These are phyloP conservation scores for Phytophthora nicotianae DNA, from an alignment of 352 stramenopile species.

Conservation along the genomic window DNA sequence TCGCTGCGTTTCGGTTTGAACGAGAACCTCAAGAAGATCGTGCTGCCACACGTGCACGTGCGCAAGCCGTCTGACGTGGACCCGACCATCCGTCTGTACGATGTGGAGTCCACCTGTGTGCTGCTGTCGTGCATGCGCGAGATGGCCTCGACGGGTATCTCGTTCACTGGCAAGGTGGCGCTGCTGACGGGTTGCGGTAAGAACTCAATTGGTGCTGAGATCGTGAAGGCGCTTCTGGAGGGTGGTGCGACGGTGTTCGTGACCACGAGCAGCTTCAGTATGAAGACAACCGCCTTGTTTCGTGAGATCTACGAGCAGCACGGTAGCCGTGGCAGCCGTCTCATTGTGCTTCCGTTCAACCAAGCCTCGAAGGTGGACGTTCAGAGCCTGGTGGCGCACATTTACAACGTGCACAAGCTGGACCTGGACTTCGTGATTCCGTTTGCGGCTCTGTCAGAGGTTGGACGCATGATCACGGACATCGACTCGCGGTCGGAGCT, in stretches of 20 bases:
- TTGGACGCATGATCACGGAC: constrained; percentile 77
- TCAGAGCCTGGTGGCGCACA: constrained; percentile 69
- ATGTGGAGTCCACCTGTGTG: constrained; percentile 83
- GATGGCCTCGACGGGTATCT: constrained; percentile 83
- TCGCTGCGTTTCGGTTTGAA: constrained; percentile 57
- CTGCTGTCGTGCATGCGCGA: constrained; percentile 85
- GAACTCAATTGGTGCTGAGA: constrained; percentile 86
- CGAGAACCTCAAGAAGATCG: constrained; percentile 71
- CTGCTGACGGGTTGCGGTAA: constrained; percentile 84
- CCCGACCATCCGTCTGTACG: constrained; percentile 80
- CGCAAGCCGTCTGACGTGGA: constrained; percentile 77
- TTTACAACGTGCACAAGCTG: constrained; percentile 83
- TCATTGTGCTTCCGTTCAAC: constrained; percentile 88
- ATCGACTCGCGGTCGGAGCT: constrained; percentile 83
- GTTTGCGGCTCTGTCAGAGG: constrained; percentile 86
- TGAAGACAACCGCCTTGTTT: constrained; percentile 62
- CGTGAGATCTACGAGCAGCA: constrained; percentile 87
- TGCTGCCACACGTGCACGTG: constrained; percentile 78
- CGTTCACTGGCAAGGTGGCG: constrained; percentile 85
- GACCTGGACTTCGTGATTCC: constrained; percentile 89
- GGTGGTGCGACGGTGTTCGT: constrained; percentile 86
- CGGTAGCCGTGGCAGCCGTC: constrained; percentile 75
- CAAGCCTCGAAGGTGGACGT: constrained; percentile 85
- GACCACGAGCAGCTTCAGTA: constrained; percentile 83
- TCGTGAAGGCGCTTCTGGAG: constrained; percentile 88